Base-by-base conservation (phyloP, 345 rosid genomes). In the Ailanthus altissimus region DNA sequence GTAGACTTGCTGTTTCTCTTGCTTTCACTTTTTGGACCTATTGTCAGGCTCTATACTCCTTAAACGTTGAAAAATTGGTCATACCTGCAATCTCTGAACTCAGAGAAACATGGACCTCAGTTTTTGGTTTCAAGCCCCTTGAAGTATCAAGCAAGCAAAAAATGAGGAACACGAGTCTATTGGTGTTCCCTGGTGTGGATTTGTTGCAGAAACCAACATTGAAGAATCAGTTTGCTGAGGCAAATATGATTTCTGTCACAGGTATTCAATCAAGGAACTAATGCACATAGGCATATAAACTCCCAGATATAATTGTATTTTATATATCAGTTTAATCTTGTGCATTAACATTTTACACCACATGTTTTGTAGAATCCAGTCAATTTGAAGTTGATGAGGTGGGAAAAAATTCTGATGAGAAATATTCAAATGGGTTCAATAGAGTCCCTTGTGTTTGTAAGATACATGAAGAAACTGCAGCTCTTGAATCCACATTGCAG, bases 31-130 rank as follows among this genome's bases (percentile, higher is more conserved):
- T 72, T 79, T 40, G 62, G 60, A 67, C 74, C 36, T 46, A 46
- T 42, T 72, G 53, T 80, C 91, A 96, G 99, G 93, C 88, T 73
- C 92, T 96, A 13, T 9, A 83, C 88, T 83, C 89, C 65, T 88
- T 96, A 57, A 81, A 85, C 75, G 91, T 93, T 53, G 93, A 85
- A 84, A 93, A 86, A 77, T 82, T 96, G 88, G 91, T 94, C 78
- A 92, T 96, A 83, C 99, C 98, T 73, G 99, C 99, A 63, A 84
- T 96, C 56, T 87, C 94, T 67, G 98, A 96, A 75, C 86, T 96
- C 43, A 90, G 77, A 74, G 90, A 87, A 79, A 92, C 98, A 13
- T 96, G 98, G 99, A 93, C 90, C 68, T 86, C 92, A 68, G 97
- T 88, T 69, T 96, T 96, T 74, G 95, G 94, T 81, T 96, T 96